Base-by-base conservation (phyloP, 2,329 filamentous ascomycete species). In the Pestalotiopsis sp. region DNA sequence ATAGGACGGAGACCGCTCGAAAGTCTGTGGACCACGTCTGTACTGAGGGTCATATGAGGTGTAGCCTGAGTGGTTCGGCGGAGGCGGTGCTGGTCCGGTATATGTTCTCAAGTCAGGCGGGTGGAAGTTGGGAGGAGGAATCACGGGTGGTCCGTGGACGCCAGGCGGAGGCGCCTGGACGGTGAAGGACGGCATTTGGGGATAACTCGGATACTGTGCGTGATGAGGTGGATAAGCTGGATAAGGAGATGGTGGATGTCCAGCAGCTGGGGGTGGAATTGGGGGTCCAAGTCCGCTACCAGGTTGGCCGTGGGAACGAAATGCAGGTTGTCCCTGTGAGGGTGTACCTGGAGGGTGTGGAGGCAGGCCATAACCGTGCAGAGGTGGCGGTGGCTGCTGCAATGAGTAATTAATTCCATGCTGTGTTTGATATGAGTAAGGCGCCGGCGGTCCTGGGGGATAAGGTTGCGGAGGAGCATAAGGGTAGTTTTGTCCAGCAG, bases 401-500 rank as follows among this genome's bases (percentile, higher is more conserved):
- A 60, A 12, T 36, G 59, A 60, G 66, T 68, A 67, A 23, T 49
- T 27, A 57, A n/a, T 38, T 14, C 58, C 39, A 64, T 39, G 41
- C 23, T 38, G 27, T 58, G 31, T 14, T 20, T 41, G 62, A 39
- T 36, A 64, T 12, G 45, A 31, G 20, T 63, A 57, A 6, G 36
- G 63, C 20, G 58, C 13, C n/a, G 13, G 57, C 2, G 41, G 45
- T 52, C 45, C 17, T 12, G 64, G 27, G 27, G 36, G 64, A n/a
- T 67, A n/a, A 7, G 38, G 68, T 11, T 23, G 57, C 17, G 66
- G 57, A 9, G 56, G 68, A n/a, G 38, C 56, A 13, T 59, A 91
- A 58, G 91, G 91, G 70, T 66, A 69, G 17, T 59, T 58, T 36
- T 66, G 45, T n/a, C 23, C n/a, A 14, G 52, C 49, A 27, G 49